phyloP scores from a whole-genome alignment of 768 basidiomycete species.

The Trametes cingulata region DNA sequence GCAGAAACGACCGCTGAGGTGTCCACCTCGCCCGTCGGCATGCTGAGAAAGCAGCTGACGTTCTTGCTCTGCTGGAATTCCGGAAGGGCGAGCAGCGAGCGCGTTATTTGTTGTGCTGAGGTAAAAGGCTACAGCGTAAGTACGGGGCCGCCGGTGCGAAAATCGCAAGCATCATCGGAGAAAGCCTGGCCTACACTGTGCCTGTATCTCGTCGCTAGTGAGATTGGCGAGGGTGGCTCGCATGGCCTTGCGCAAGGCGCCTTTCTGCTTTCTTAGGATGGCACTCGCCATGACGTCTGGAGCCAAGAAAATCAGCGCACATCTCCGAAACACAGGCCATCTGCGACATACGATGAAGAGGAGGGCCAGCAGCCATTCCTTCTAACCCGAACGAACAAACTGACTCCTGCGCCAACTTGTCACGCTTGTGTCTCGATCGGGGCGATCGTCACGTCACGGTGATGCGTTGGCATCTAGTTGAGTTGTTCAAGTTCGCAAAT shows the following conservation, averaged over 20 bases:
- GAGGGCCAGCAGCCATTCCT: not conserved
- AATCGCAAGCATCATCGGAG: constrained; percentile 5
- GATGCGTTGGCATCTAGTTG: not conserved
- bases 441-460: constrained; percentile 18
- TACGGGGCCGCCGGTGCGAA: not conserved
- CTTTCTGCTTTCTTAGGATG: constrained; percentile 55
- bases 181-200: constrained; percentile 53
- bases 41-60: constrained; percentile 78
- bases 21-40: constrained; percentile 71
- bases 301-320: not conserved
- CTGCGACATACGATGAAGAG: not conserved
- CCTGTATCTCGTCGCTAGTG: constrained; percentile 45
- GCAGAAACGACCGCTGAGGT: constrained; percentile 52
- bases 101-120: constrained; percentile 46
- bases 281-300: constrained; percentile 23
- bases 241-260: constrained; percentile 53
- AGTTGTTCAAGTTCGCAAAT: not conserved
- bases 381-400: not conserved
- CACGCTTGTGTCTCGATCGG: constrained; percentile 12
- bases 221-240: constrained; percentile 46
- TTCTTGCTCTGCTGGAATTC: constrained; percentile 49
- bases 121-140: constrained; percentile 24
- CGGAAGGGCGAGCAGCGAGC: constrained; percentile 49
- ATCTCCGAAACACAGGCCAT: not conserved
- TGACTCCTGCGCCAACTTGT: constrained; percentile 2